phyloP scores from a whole-genome alignment of 257 asterid species.

The Solanum pimpinellifolium region DNA sequence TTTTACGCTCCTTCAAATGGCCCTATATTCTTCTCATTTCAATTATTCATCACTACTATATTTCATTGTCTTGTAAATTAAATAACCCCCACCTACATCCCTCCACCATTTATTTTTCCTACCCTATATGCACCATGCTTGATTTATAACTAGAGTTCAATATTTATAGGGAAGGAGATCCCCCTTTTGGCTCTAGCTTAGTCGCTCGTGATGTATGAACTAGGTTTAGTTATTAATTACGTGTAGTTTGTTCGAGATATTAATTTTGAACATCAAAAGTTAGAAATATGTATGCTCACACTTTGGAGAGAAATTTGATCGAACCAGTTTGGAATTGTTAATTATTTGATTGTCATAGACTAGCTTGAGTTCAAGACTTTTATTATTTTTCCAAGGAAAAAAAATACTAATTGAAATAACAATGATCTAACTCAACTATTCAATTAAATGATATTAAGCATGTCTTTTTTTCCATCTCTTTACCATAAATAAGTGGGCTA shows the following conservation, averaged over 20 bases:
- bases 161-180: not conserved
- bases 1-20: not conserved
- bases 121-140: not conserved
- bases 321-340: not conserved
- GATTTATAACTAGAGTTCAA: not conserved
- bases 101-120: not conserved
- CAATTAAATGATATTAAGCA: not conserved
- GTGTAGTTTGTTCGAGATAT: not conserved
- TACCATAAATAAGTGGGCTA: not conserved
- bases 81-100: not conserved
- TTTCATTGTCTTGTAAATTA: not conserved
- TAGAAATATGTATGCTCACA: not conserved
- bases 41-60: not conserved
- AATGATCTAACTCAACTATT: not conserved
- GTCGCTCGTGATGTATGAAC: not conserved
- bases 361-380: not conserved
- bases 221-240: not conserved
- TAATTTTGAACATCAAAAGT: not conserved
- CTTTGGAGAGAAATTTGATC: not conserved
- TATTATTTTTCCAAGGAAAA: not conserved
- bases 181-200: not conserved
- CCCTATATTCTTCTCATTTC: not conserved
- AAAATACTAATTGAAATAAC: not conserved
- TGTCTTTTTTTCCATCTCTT: not conserved
- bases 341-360: not conserved